phyloP scores from a whole-genome alignment of 129 eudicot genomes.

The Apium graveolens region DNA sequence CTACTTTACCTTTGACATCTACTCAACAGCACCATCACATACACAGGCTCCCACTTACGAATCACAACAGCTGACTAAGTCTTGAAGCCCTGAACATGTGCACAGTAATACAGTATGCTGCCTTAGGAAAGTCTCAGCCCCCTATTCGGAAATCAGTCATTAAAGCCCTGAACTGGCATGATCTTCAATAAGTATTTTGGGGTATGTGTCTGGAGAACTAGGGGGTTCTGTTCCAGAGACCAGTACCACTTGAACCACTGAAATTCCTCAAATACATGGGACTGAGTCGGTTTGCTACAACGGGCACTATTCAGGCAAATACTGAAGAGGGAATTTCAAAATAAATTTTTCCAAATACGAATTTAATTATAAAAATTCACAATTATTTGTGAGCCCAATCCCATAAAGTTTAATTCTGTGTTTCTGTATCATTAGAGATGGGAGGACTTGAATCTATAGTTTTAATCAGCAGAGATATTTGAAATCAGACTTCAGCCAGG shows the following conservation, averaged over 20 bases:
- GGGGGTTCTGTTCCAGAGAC: constrained; percentile 61
- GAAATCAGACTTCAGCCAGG: constrained; percentile 15
- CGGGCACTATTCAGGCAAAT: constrained; percentile 42
- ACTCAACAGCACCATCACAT: constrained; percentile 77
- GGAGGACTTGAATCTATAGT: constrained; percentile 42
- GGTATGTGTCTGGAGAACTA: constrained; percentile 76
- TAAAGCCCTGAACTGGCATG: constrained; percentile 32
- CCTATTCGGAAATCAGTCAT: constrained; percentile 59
- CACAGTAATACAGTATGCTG: constrained; percentile 81
- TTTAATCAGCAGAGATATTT: constrained; percentile 29
- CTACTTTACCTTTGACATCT: constrained; percentile 77
- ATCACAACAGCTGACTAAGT: constrained; percentile 46
- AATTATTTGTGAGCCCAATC: not conserved
- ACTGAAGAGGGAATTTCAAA: constrained; percentile 59
- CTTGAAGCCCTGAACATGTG: constrained; percentile 74
- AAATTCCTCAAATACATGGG: constrained; percentile 65
- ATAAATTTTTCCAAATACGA: constrained; percentile 60
- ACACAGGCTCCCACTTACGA: constrained; percentile 61
- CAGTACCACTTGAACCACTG: constrained; percentile 62
- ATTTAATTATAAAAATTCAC: not conserved
- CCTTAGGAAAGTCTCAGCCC: constrained; percentile 89
- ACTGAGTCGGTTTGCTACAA: constrained; percentile 45
- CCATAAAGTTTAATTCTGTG: constrained; percentile 1
- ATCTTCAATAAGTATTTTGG: constrained; percentile 43
- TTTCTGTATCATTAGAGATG: constrained; percentile 35